A percentile compares a stretch with the other conserved stretches of the same genome.
phyloP scores from a whole-genome alignment of 1,284 basidiomycete genomes.

The Anthracocystis walkeri region DNA sequence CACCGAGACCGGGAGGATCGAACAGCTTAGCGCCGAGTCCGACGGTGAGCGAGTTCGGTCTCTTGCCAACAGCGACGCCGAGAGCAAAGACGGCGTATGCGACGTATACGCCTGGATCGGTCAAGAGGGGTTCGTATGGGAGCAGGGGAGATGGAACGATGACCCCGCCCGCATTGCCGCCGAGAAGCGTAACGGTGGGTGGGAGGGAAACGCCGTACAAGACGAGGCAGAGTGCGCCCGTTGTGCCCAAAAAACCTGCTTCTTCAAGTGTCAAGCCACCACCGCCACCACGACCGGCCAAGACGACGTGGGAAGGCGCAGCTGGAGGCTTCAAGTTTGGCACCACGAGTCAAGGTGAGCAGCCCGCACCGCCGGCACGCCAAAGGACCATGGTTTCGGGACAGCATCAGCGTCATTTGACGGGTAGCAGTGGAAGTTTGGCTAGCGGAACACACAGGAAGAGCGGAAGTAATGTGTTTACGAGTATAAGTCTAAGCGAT shows the following conservation, averaged over 20 bases:
- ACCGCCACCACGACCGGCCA: constrained; percentile 31
- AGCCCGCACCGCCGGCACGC: constrained; percentile 8
- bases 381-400: constrained; percentile 2
- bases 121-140: background rate
- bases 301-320: constrained; percentile 14
- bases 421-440: background rate
- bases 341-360: background rate
- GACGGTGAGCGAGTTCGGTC: constrained; percentile 43
- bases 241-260: constrained; percentile 17
- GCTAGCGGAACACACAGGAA: constrained; percentile 14
- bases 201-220: constrained; percentile 10
- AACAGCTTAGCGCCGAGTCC: constrained; percentile 27
- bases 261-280: constrained; percentile 19
- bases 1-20: constrained; percentile 22
- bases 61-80: constrained; percentile 10
- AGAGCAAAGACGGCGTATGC: constrained; percentile 22
- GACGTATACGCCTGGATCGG: constrained; percentile 36
- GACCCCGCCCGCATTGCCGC: constrained; percentile 38
- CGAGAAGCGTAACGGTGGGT: constrained; percentile 36
- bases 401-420: constrained; percentile 9
- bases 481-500: constrained; percentile 39
- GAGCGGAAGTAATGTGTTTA: constrained; percentile 38
- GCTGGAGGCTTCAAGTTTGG: constrained; percentile 41
- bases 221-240: constrained; percentile 15
- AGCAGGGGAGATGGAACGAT: background rate